A percentile compares a stretch with the other conserved stretches of the same genome.
These are phyloP conservation scores for Zea mays DNA, from an alignment of 176 grass and related monocot species.

Conservation along the genomic window Zm-B73-REFERENCE-NAM-5.0 NC_050101.1:98776001-98776500, in stretches of 20 bases:
- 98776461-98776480: constrained; percentile 16
- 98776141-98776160: not conserved
- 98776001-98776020: too few relatives aligned
- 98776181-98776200: not conserved
- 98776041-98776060: too few relatives aligned
- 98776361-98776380: not conserved
- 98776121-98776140: not conserved
- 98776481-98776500: constrained; percentile 35
- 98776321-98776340: not conserved
- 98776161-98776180: not conserved
- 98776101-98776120: not conserved
- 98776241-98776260: not conserved
- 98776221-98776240: constrained; percentile 20
- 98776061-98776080: not conserved
- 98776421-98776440: constrained; percentile 35
- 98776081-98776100: not conserved
- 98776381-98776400: constrained; percentile 36
- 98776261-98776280: constrained; percentile 17
- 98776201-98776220: not conserved
- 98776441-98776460: not conserved
- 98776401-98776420: constrained; percentile 38
- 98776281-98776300: constrained; percentile 31
- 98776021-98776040: too few relatives aligned
- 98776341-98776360: not conserved
- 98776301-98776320: constrained; percentile 12